Base-by-base conservation (phyloP, 768 basidiomycete species). In the Phaffia tasmanica region DNA sequence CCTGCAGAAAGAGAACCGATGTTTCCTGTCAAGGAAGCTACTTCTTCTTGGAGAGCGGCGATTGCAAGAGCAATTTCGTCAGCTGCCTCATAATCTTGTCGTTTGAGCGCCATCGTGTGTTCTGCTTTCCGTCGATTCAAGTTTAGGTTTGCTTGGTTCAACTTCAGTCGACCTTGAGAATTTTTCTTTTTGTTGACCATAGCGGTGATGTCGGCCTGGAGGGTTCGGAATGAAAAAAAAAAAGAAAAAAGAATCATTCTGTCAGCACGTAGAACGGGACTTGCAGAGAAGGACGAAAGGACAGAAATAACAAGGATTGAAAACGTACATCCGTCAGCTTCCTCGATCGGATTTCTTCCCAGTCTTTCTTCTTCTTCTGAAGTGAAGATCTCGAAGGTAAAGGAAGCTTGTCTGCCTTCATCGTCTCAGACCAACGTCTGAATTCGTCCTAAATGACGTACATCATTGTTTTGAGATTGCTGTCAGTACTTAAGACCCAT, bases 161-260 rank as follows among this genome's bases (percentile, higher is more conserved):
- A 68, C 16, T 32, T 57, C 9, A 55, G 23, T 0, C 62, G 57
- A 46, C 25, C 72, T 70, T 32, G 73, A 70, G 27, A 71, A 53
- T 15, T 65, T 47, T 64, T 71, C 76, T 86, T 89, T 70, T 84
- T 85, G 14, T 81, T 83, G 64, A 87, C 79, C 82, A 86, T 89
- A n/a, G 81, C 81, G n/a, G 78, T 79, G 70, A 97, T 82, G 72
- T 97, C 93, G 69, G 81, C 85, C 90, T 93, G 75, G 29, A 65
- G 27, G 71, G 69, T 53, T 53, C n/a, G 15, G 65, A 49, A 68
- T 53, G 35, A 32, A 21, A 21, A 9, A 29, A 57, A 57, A 57
- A 57, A 16, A 14, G 18, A 19, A 57, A 14, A 57, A 63, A 6
- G 25, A 23, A 63, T 47, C 21, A 19, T 35, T 47, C 18, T 11